Base-by-base conservation (phyloP, 2,329 filamentous ascomycete genomes). In the Fusarium sp. region DNA sequence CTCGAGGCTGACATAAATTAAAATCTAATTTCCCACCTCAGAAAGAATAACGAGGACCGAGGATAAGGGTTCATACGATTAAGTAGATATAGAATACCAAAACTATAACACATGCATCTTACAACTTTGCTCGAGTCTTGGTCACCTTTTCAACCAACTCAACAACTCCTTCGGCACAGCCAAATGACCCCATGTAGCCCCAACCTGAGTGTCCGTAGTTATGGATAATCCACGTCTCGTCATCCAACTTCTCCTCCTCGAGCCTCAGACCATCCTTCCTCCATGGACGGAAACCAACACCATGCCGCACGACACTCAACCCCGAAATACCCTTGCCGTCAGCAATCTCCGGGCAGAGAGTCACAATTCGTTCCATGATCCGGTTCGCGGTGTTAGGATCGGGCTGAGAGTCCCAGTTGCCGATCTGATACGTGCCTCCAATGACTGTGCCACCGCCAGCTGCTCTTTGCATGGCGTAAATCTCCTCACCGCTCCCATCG, bases 381-480 rank as follows among this genome's bases (percentile, higher is more conserved):
- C 94, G 87, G 59, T 88, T 83, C 0, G 94, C 93, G 6, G 93
- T 85, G 77, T 92, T 93, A 0, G 91, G 90, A 77, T 97, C 94
- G 0, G 91, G 90, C 74, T 92, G 88, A 42, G 90, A 87, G 69
- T 95, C 93, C 93, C 93, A 96, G 74, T 90, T 91, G 27, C 90
- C 87, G 79, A 91, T 90, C 81, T 94, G 91, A 77, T 95, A 92
- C 65, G 90, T 94, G 3, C 94, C 94, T 22, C 94, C 94, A 6
- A 97, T 85, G 40, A 97, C 86, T 0, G 93, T 95, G 10, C 94
- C 94, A 25, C 94, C 94, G 16, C 87, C 87, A 0, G 86, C 86
- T 1, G 94, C 92, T 33, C 94, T 88, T 72, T 89, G 90, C 94
- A 97, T 97, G 50, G 92, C 88, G 80, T 97, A 97, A 66, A 88